A percentile compares a stretch with the other conserved stretches of the same genome.
phyloP scores from a whole-genome alignment of 306 rosid species.

The Elaeagnus macrophylla region DNA sequence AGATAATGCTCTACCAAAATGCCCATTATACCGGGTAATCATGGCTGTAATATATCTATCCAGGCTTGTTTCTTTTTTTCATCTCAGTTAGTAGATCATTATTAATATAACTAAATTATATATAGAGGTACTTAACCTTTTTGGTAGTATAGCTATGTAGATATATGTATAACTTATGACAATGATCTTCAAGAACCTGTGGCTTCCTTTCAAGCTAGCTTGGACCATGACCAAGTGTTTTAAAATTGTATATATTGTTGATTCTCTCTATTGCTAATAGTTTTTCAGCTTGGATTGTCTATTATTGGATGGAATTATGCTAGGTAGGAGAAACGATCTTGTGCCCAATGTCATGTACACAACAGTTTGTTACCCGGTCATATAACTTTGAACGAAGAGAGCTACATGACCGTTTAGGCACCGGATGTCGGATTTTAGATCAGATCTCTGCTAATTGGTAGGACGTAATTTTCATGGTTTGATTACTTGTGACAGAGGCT shows the following conservation, averaged over 20 bases:
- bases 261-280: conserved; percentile 8
- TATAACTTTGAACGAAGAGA: too few relatives aligned
- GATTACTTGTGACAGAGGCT: too few relatives aligned
- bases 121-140: conserved; percentile 50
- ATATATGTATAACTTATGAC: conserved; percentile 43
- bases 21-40: conserved; percentile 36
- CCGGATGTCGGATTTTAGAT: too few relatives aligned
- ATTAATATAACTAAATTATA: conserved; percentile 23
- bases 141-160: conserved; percentile 57
- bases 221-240: conserved; percentile 46
- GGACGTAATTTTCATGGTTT: too few relatives aligned
- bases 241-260: conserved; percentile 32
- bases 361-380: too few relatives aligned
- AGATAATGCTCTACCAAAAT: conserved; percentile 29
- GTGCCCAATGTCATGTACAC: too few relatives aligned
- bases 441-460: too few relatives aligned
- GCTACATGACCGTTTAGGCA: too few relatives aligned
- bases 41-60: conserved; percentile 53
- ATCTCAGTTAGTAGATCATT: conserved; percentile 41
- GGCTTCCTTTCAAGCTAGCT: conserved; percentile 36
- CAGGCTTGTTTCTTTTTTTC: conserved; percentile 29
- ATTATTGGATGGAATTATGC: too few relatives aligned
- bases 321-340: too few relatives aligned
- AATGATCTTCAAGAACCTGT: conserved; percentile 28
- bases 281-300: background rate